A percentile compares a stretch with the other conserved stretches of the same genome.
Evolutionary conservation across 2,329 filamentous ascomycete species (phyloP).

Genomic region (Ophiostoma ulmi): DNA sequence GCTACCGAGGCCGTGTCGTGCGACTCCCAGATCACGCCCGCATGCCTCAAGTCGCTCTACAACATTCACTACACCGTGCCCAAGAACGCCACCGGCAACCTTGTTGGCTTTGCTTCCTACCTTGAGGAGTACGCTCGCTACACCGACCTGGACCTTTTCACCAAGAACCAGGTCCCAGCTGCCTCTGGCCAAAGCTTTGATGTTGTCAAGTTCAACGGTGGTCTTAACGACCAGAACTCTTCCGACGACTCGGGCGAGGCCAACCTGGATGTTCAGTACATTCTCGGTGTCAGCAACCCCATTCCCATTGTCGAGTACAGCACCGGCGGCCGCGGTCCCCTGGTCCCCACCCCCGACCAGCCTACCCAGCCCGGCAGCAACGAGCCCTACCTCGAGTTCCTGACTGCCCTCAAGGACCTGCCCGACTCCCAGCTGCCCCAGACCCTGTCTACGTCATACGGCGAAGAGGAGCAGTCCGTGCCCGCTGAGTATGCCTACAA

Average conservation of each 20-base stretch:
- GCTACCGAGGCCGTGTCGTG: slow-evolving; percentile 28
- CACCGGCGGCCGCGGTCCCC: slow-evolving; percentile 54
- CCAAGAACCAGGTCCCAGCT: slow-evolving; percentile 49
- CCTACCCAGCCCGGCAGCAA: slow-evolving; percentile 51
- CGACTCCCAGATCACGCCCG: slow-evolving; percentile 44
- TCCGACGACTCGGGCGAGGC: slow-evolving; percentile 44
- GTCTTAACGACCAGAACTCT: slow-evolving; percentile 45
- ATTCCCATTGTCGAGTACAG: slow-evolving; percentile 55
- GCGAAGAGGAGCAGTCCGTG: slow-evolving; percentile 61
- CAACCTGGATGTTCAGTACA: slow-evolving; percentile 60
- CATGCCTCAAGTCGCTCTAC: slow-evolving; percentile 48
- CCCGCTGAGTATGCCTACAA: slow-evolving; percentile 55
- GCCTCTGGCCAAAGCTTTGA: slow-evolving; percentile 50
- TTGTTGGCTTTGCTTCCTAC: slow-evolving; percentile 40
- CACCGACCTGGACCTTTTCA: slow-evolving; percentile 47
- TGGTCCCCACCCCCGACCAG: slow-evolving; percentile 48
- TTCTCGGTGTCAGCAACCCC: slow-evolving; percentile 50
- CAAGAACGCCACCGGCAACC: slow-evolving; percentile 30
- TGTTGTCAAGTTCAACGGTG: slow-evolving; percentile 52
- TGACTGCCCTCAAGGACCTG: slow-evolving; percentile 53
- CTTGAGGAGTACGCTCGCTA: slow-evolving; percentile 46
- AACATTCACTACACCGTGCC: slow-evolving; percentile 39
- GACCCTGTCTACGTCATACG: slow-evolving; percentile 61
- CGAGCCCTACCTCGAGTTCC: slow-evolving; percentile 62
- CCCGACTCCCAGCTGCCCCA: slow-evolving; percentile 50